A percentile compares a stretch with the other conserved stretches of the same genome.
Conservation (phyloP, 495 filamentous ascomycete species). For the Podospora didyma region DNA sequence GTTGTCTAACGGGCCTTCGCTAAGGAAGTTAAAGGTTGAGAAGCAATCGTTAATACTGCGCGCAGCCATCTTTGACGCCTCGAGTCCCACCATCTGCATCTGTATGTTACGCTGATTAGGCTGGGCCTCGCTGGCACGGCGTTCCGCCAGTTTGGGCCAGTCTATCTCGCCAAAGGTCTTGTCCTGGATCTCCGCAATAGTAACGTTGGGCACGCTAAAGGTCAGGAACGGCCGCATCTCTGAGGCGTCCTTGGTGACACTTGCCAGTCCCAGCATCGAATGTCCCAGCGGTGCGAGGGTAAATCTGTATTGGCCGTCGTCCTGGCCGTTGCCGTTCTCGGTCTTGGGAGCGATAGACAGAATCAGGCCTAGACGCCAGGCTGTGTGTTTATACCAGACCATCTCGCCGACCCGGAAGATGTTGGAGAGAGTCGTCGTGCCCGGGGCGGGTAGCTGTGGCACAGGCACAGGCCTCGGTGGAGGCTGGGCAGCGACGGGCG, state of each 20-base stretch:
- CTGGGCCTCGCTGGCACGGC: conserved; percentile 13
- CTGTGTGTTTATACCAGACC: conserved; percentile 37
- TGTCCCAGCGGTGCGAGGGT: conserved; percentile 27
- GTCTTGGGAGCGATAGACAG: conserved; percentile 16
- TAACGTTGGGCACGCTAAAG: conserved; percentile 36
- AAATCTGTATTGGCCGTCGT: conserved; percentile 20
- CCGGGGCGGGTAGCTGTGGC: conserved; percentile 4
- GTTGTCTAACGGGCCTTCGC: conserved; percentile 12
- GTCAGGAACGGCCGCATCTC: conserved; percentile 46
- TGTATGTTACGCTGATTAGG: conserved; percentile 8
- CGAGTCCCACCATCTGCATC: conserved; percentile 31
- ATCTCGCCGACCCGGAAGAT: conserved; percentile 41
- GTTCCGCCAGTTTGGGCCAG: conserved; percentile 23
- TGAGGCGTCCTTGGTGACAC: conserved; percentile 23
- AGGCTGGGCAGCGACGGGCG: conserved; percentile 4
- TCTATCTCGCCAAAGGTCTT: conserved; percentile 24
- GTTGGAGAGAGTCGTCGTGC: conserved; percentile 22
- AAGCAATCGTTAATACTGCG: conserved; percentile 37
- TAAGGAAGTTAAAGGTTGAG: conserved; percentile 34
- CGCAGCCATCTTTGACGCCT: conserved; percentile 44
- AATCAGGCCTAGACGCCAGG: conserved; percentile 39
- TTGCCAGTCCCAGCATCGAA: conserved; percentile 12
- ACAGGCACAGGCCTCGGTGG: background rate
- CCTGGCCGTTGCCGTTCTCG: background rate
- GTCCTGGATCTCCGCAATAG: conserved; percentile 17